Evolutionary conservation across 768 basidiomycete species (phyloP), one percentile per base, ranked within the genome.

Genomic region (Suillus placidus): DNA sequence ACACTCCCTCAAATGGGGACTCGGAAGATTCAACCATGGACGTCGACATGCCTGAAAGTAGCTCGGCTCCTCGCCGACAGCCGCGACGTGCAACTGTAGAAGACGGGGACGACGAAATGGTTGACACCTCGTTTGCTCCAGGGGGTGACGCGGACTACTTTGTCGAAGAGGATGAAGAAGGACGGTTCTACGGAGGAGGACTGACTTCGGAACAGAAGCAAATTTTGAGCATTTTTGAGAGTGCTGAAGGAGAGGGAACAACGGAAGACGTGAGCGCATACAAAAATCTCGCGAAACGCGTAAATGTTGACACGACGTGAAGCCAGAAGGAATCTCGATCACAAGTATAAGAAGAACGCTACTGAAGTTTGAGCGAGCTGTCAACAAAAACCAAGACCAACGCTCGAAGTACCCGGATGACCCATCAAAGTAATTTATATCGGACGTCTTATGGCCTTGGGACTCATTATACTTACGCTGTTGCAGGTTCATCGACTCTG

Each of bases 401-500:
- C 85, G 97, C 37, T 96, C 95, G n/a, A 97, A 97, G 77, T 93
- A 93, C 75, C 92, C 94, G 0, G 85, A 93, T 66, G 94, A 98
- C 70, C 96, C 96, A 3, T 85, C 94, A 52, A 97, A 92, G 96
- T 96, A 69, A 66, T 83, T 58, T 32, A 13, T 18, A 34, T 55
- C 18, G 13, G 8, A 10, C 6, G 58, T 52, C 23, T 40, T 45
- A 30, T 56, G n/a, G 12, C 26, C n/a, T 4, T 14, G 55, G 26
- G 26, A 37, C 30, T 76, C 55, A 68, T 37, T 32, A 57, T n/a
- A 32, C 51, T 18, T 6, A 51, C 38, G 13, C 34, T 40, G 10
- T 34, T 58, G 26, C 58, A 99, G 97, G 77, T 99, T 99, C 83
- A 98, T 99, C 71, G 97, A 99, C 76, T 99, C 97, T 1, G 97